Percentiles rank a stretch among this genome's conserved stretches.
Conservation (phyloP, 2,329 filamentous ascomycete species). For the Blastomyces emzantsi region DNA sequence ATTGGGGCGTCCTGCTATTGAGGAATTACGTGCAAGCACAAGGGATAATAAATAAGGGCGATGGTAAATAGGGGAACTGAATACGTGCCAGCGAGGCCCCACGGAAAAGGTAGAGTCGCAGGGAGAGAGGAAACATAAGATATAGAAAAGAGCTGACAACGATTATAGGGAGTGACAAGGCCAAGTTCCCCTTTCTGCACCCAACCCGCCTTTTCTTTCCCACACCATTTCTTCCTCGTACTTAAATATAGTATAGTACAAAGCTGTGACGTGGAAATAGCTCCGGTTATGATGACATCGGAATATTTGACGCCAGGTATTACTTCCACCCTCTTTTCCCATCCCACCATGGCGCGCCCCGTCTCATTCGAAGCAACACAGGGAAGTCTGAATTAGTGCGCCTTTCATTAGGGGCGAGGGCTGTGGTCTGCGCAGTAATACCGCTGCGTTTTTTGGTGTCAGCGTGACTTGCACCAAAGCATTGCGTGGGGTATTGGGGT, state of each 20-base stretch:
- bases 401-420: constrained; percentile 3
- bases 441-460: not conserved
- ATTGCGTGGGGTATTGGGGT: constrained; percentile 5
- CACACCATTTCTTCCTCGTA: constrained; percentile 5
- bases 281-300: constrained; percentile 6
- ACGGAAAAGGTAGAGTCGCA: constrained; percentile 8
- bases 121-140: constrained; percentile 15
- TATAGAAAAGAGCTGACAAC: constrained; percentile 13
- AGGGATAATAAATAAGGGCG: not conserved
- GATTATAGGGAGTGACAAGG: constrained; percentile 6
- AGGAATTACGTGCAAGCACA: constrained; percentile 7
- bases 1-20: constrained; percentile 13
- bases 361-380: constrained; percentile 4
- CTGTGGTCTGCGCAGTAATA: not conserved
- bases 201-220: constrained; percentile 6
- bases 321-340: not conserved
- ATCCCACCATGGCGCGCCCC: constrained; percentile 2
- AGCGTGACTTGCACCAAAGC: constrained; percentile 3
- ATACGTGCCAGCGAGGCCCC: constrained; percentile 11
- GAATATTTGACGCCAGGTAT: not conserved
- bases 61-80: constrained; percentile 11
- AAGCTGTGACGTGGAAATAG: constrained; percentile 9
- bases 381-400: not conserved
- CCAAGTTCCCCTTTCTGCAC: not conserved
- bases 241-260: constrained; percentile 3